Base-by-base conservation (phyloP, 495 filamentous ascomycete species). In the Bombardia bombarda region DNA sequence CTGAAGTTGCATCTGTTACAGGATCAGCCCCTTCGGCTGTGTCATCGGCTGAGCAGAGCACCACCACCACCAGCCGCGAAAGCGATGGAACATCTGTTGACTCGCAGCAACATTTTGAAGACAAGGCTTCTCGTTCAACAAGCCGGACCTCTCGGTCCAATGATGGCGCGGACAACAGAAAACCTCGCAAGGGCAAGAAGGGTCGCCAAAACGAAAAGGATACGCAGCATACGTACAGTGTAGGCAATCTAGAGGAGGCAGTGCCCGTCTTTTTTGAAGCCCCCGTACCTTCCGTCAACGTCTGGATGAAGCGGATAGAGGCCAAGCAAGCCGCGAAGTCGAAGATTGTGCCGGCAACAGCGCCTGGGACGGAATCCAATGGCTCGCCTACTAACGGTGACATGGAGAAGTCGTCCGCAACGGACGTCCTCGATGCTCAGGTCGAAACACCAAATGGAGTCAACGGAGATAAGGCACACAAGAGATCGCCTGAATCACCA, bases 231-330 rank as follows among this genome's bases (percentile, higher is more conserved):
- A n/a, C n/a, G n/a, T n/a, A n/a, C n/a, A n/a, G n/a, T n/a, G n/a
- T n/a, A n/a, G n/a, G n/a, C n/a, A n/a, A n/a, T n/a, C n/a, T 69
- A 52, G 70, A 69, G 45, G 65, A 75, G 40, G 63, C 66, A 21
- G 59, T 71, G 41, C 78, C 77, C 45, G 71, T 80, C 51, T 22
- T 57, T 8, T 83, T 85, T 49, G 87, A 88, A 36, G 90, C 90
- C 36, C 82, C 86, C 24, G 64, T 80, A 31, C 90, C 92, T 4
- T 53, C 76, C 1, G 85, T 95, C 36, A 98, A 98, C 61, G 58
- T 86, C 38, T 98, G 92, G 92, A 70, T 77, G 30, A 75, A 84
- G 62, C 74, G 87, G 25, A 81, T 73, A 46, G 82, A 90, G 53
- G 80, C 77, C 12, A 69, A 77, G 42, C 76, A 82, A 28, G 37